Evolutionary conservation across 768 basidiomycete genomes (phyloP).

Genomic region (Strobilomyces dryophilus): DNA sequence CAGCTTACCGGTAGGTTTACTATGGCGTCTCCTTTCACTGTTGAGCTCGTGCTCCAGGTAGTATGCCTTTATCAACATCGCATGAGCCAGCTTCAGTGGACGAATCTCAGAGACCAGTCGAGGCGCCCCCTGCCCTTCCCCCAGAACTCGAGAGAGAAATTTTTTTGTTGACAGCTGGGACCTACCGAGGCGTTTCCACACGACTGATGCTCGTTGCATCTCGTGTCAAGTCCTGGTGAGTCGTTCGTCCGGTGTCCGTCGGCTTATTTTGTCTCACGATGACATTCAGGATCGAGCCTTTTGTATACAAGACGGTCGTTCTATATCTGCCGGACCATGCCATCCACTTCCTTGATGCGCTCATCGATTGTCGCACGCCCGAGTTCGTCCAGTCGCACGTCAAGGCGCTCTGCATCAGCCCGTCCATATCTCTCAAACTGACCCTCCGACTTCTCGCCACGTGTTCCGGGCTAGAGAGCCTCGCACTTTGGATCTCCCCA

Average conservation of each 20-base stretch:
- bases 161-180: slow-evolving; percentile 13
- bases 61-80: neutral
- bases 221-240: slow-evolving; percentile 17
- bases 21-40: neutral
- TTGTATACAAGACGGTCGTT: slow-evolving; percentile 18
- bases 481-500: slow-evolving; percentile 16
- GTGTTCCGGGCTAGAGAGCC: slow-evolving; percentile 11
- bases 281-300: slow-evolving; percentile 17
- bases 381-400: slow-evolving; percentile 8
- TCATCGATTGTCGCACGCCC: slow-evolving; percentile 4
- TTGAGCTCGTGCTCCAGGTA: neutral
- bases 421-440: slow-evolving; percentile 6
- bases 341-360: slow-evolving; percentile 7
- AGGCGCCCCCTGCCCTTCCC: slow-evolving; percentile 11
- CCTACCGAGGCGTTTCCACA: slow-evolving; percentile 3
- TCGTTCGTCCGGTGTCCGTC: neutral
- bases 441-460: slow-evolving; percentile 3
- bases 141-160: slow-evolving; percentile 19
- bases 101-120: neutral
- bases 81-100: neutral
- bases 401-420: slow-evolving; percentile 16
- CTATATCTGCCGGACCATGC: slow-evolving; percentile 9
- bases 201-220: slow-evolving; percentile 17
- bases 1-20: neutral
- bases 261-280: neutral